Evolutionary conservation across 257 asterid species (phyloP), one percentile per base, ranked within the genome.

Genomic region (Penstemon eatonii): DNA sequence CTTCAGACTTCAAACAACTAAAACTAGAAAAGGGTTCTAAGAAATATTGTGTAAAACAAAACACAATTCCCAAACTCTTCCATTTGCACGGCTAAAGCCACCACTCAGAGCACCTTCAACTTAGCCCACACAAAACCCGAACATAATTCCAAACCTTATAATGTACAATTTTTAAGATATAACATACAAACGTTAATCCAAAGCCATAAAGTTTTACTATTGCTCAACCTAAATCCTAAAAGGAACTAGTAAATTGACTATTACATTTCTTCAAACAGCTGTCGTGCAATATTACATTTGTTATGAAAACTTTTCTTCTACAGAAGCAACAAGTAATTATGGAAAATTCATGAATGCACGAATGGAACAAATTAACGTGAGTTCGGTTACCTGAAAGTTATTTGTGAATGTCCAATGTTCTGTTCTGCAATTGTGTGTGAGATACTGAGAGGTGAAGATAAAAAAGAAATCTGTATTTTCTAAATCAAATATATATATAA

Each of bases 241-340:
- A 11, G 56, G 63, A 67, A 52, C 68, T 67, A 42, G 68, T 50
- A 58, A 13, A 52, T 13, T 61, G 71, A 55, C 19, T 52, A 25
- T 5, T 33, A 18, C 76, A 74, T 67, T 71, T 74, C 37, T 13
- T 67, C 78, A 64, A 74, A 68, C 70, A 67, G 41, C 54, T 74
- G 76, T 63, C 43, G 41, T 47, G 80, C 82, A 57, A 49, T 49
- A 42, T 38, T 33, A 5, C 43, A 51, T 15, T 5, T 9, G 15
- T 15, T 15, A 37, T 0, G 37, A 11, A 65, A 72, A 18, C 41
- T 36, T 13, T 1, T 8, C 15, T 4, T 4, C 12, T 49, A 0
- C 33, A n/a, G 5, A 0, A 25, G 8, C 12, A 39, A 55, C 45
- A 67, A 51, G 25, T 8, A 39, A 36, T 9, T 58, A 53, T 7